Conservation (phyloP, 441 rosid species). For the Isatis lusitanica region DNA sequence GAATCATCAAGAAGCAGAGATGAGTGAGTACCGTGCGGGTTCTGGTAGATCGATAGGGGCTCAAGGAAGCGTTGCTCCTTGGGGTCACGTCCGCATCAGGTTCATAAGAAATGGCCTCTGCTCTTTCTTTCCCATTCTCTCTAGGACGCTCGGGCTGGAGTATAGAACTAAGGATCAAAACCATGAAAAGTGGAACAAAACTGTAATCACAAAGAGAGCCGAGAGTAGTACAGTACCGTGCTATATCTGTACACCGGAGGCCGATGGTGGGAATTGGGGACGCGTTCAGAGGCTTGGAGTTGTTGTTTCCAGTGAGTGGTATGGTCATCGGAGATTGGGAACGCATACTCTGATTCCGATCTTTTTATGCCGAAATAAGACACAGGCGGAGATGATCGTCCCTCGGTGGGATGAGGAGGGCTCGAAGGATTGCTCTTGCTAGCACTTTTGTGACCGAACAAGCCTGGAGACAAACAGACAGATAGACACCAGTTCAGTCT, state of each 20-base stretch:
- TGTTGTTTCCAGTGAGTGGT: constrained; percentile 35
- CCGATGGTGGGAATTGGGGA: constrained; percentile 27
- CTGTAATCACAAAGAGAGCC: background rate
- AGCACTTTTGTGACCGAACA: constrained; percentile 21
- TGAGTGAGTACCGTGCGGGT: constrained; percentile 21
- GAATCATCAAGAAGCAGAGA: background rate
- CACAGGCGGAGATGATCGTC: constrained; percentile 9
- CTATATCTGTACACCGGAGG: constrained; percentile 35
- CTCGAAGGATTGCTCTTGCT: constrained; percentile 38
- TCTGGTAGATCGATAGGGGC: constrained; percentile 32
- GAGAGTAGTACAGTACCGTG: constrained; percentile 17
- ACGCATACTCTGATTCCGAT: constrained; percentile 28
- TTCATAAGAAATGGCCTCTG: constrained; percentile 14
- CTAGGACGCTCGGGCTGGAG: constrained; percentile 31
- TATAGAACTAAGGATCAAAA: background rate
- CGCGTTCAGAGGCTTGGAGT: constrained; percentile 28
- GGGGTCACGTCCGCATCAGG: constrained; percentile 34
- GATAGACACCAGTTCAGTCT: background rate
- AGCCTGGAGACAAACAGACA: constrained; percentile 13
- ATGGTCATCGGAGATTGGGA: constrained; percentile 28
- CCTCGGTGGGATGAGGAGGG: constrained; percentile 29
- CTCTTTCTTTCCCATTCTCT: constrained; percentile 23
- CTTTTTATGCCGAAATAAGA: constrained; percentile 22
- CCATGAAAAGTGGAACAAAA: background rate
- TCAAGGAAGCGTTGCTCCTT: constrained; percentile 16